A percentile compares a stretch with the other conserved stretches of the same genome.
Evolutionary conservation across 192 early-diverging fungal genomes (phyloP).

Genomic region (Glomus cerebriforme): DNA sequence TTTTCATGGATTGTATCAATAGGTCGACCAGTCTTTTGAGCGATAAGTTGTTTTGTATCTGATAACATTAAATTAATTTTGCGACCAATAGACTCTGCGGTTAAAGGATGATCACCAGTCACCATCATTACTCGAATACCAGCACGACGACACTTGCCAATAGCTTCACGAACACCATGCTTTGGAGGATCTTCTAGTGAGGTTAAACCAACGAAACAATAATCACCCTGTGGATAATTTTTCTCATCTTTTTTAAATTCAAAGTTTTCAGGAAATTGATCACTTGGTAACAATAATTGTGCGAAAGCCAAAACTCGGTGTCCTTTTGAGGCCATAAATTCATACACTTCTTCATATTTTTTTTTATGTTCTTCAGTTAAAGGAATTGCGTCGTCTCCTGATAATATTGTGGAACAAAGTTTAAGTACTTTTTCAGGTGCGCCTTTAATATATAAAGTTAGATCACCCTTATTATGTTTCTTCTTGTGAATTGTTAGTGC

Average conservation of each 20-base stretch:
- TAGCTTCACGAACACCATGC: conserved; percentile 97
- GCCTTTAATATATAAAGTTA: conserved; percentile 90
- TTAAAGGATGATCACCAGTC: conserved; percentile 96
- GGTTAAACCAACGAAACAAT: conserved; percentile 83
- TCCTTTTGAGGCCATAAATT: conserved; percentile 88
- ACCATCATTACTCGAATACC: conserved; percentile 99
- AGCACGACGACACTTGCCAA: conserved; percentile 88
- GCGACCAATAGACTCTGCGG: conserved; percentile 93
- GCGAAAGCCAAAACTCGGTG: conserved; percentile 96
- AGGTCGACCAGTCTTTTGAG: conserved; percentile 64
- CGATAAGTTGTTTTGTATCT: conserved; percentile 82
- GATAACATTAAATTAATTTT: conserved; percentile 94
- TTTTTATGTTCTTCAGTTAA: conserved; percentile 69
- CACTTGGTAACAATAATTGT: conserved; percentile 65
- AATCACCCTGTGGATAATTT: conserved; percentile 69
- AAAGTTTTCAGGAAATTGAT: conserved; percentile 71
- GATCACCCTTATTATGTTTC: conserved; percentile 61
- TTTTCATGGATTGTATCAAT: conserved; percentile 69
- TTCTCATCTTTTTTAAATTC: conserved; percentile 74
- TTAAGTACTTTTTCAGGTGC: conserved; percentile 92
- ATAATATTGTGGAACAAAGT: conserved; percentile 77
- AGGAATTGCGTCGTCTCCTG: conserved; percentile 53
- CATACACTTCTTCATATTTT: conserved; percentile 76
- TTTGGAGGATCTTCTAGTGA: conserved; percentile 97
- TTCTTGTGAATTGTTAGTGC: conserved; percentile 87